Conservation (phyloP, 345 rosid genomes). For the Eutrema yunnanense region DNA sequence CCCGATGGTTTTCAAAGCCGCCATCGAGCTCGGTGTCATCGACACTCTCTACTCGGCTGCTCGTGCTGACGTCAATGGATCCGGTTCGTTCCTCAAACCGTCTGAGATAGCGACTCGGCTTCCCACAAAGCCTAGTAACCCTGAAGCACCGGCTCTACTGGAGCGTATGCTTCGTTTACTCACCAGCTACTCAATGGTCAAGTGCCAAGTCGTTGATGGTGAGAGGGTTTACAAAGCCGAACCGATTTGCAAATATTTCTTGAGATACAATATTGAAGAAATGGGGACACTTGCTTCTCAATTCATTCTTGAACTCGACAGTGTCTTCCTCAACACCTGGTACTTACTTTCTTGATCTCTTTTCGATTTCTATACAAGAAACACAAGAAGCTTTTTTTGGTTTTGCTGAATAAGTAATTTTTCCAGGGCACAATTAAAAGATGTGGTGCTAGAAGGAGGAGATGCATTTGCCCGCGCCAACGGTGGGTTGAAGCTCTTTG, state of each 20-base stretch:
- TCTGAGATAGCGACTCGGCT: slow-evolving; percentile 9
- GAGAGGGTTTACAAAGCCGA: slow-evolving; percentile 13
- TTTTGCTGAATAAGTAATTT: too few species aligned
- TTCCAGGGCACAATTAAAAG: slow-evolving; percentile 13
- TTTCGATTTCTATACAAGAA: neutral
- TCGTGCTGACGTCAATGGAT: neutral
- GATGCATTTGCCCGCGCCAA: slow-evolving; percentile 20
- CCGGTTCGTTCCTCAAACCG: slow-evolving; percentile 12
- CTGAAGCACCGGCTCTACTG: slow-evolving; percentile 19
- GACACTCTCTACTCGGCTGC: slow-evolving; percentile 14
- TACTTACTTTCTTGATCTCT: neutral
- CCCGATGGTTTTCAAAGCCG: slow-evolving; percentile 29
- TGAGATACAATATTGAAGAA: slow-evolving; percentile 6
- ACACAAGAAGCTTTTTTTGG: neutral
- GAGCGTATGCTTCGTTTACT: slow-evolving; percentile 26
- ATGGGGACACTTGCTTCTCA: slow-evolving; percentile 24
- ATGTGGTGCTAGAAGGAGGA: slow-evolving; percentile 26
- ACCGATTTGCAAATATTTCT: slow-evolving; percentile 12
- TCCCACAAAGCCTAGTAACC: slow-evolving; percentile 15
- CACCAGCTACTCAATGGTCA: slow-evolving; percentile 19
- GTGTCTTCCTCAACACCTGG: slow-evolving; percentile 22
- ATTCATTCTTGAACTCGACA: neutral
- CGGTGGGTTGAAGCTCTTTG: slow-evolving; percentile 10
- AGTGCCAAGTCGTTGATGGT: slow-evolving; percentile 4
- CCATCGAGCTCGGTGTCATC: slow-evolving; percentile 23